These are phyloP conservation scores for Colletotrichum chlorophyti DNA, from an alignment of 2,329 filamentous ascomycete species.

Conservation along the genomic window DNA sequence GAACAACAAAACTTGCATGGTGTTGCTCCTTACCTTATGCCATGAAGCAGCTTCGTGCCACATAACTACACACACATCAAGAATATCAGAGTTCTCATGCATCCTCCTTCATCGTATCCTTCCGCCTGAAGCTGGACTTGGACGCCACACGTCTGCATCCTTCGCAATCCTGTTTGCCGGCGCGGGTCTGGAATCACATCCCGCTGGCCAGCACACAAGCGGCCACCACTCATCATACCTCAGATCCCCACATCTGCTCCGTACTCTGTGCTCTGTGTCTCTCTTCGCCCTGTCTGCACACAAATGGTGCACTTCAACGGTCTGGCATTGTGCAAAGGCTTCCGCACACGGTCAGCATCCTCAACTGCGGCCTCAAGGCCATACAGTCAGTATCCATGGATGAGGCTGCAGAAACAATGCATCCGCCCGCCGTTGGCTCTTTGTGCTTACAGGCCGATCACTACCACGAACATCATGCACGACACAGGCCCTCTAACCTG, in stretches of 20 bases:
- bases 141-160: constrained; percentile 19
- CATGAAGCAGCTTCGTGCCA: no score
- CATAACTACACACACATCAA: not conserved
- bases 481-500: constrained; percentile 20
- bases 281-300: constrained; percentile 17
- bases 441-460: constrained; percentile 12
- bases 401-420: constrained; percentile 23
- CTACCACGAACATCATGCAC: constrained; percentile 20
- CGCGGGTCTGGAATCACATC: constrained; percentile 21
- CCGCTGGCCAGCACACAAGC: constrained; percentile 24
- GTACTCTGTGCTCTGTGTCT: constrained; percentile 7
- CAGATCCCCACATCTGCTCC: constrained; percentile 3
- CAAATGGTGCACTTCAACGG: constrained; percentile 10
- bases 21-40: no score
- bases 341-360: not conserved
- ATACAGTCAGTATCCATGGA: constrained; percentile 6
- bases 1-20: no score
- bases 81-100: not conserved
- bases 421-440: constrained; percentile 19
- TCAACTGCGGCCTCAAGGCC: constrained; percentile 10
- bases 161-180: constrained; percentile 19
- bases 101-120: not conserved
- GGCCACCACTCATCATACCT: constrained; percentile 25
- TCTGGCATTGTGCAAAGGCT: constrained; percentile 17
- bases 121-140: not conserved